Conservation (phyloP, 2,329 filamentous ascomycete genomes). For the Penicillium glabrum region DNA sequence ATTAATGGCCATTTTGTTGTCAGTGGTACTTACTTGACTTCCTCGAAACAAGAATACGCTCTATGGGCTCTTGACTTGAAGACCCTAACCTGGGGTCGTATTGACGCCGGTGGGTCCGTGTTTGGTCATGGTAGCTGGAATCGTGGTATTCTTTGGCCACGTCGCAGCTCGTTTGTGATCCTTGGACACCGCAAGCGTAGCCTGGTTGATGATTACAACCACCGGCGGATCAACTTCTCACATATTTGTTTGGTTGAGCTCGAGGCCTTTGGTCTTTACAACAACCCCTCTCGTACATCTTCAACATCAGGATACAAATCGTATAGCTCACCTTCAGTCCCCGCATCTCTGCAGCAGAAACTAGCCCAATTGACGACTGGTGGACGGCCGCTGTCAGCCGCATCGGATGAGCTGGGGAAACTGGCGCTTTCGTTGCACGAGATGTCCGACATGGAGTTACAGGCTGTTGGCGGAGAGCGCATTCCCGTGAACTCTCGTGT, state of each 20-base stretch:
- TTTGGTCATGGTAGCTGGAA: conserved; percentile 99
- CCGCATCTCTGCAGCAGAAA: conserved; percentile 54
- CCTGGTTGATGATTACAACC: conserved; percentile 96
- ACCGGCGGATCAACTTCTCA: conserved; percentile 93
- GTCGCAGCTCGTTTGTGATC: conserved; percentile 93
- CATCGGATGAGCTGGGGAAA: conserved; percentile 82
- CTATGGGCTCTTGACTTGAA: conserved; percentile 91
- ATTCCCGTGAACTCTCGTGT: conserved; percentile 93
- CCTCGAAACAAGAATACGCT: conserved; percentile 96
- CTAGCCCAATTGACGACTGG: conserved; percentile 61
- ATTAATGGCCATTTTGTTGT: conserved; percentile 97
- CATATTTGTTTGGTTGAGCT: conserved; percentile 97
- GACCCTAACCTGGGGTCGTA: conserved; percentile 88
- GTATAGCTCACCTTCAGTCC: conserved; percentile 69
- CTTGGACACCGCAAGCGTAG: conserved; percentile 90
- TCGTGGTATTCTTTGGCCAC: conserved; percentile 86
- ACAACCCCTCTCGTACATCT: conserved; percentile 78
- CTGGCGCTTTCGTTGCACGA: conserved; percentile 78
- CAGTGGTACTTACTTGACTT: conserved; percentile 94
- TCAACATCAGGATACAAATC: conserved; percentile 84
- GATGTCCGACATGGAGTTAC: conserved; percentile 92
- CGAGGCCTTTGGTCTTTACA: conserved; percentile 94
- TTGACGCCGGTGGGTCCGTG: conserved; percentile 89
- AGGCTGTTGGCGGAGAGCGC: conserved; percentile 85
- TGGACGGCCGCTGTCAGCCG: conserved; percentile 71